phyloP scores from a whole-genome alignment of 306 rosid genomes.

The Lathyrus tuberosus region DNA sequence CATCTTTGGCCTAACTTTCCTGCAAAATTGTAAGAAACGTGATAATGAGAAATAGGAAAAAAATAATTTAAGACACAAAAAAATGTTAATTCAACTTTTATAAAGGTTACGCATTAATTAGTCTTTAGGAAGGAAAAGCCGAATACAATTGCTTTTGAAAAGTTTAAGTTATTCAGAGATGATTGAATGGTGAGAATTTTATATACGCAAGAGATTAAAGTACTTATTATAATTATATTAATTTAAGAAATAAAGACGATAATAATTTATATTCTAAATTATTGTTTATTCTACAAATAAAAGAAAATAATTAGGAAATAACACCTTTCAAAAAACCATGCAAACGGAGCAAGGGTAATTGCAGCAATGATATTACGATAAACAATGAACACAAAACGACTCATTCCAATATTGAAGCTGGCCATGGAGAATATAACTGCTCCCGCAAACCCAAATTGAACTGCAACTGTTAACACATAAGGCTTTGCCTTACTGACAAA shows the following conservation, averaged over 20 bases:
- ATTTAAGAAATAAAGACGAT: no score
- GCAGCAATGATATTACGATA: slow-evolving; percentile 70
- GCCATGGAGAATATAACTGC: slow-evolving; percentile 53
- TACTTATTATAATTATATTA: no score
- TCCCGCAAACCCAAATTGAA: slow-evolving; percentile 72
- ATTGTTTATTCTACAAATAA: no score
- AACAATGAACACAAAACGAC: slow-evolving; percentile 63
- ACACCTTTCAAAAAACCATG: slow-evolving; percentile 65
- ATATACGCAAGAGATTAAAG: no score
- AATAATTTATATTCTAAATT: no score
- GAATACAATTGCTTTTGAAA: background rate
- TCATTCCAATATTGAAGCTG: slow-evolving; percentile 64
- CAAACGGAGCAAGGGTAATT: slow-evolving; percentile 64
- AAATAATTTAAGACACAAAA: background rate
- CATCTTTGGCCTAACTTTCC: slow-evolving; percentile 78
- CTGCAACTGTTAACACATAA: slow-evolving; percentile 54
- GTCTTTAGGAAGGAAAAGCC: background rate
- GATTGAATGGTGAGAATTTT: no score
- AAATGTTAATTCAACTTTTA: no score
- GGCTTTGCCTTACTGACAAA: slow-evolving; percentile 53
- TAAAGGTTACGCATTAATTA: no score
- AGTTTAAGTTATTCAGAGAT: no score
- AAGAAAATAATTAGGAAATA: background rate
- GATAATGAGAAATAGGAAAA: background rate
- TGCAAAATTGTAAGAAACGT: slow-evolving; percentile 37